Evolutionary conservation across 495 filamentous ascomycete genomes (phyloP).

Genomic region (Cercophora samala): DNA sequence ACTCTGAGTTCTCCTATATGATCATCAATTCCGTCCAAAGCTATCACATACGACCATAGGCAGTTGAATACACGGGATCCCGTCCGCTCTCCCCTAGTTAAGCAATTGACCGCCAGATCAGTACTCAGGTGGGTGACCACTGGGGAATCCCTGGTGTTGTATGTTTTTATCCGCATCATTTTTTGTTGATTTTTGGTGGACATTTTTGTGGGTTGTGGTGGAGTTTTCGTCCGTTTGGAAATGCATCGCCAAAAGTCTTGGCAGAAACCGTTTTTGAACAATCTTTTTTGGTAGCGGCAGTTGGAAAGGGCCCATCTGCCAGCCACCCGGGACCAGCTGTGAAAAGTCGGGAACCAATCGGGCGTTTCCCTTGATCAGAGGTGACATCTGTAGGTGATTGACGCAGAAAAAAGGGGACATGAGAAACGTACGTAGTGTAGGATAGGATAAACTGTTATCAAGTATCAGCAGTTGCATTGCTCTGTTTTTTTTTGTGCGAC

Average conservation of each 20-base stretch:
- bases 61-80: constrained; percentile 44
- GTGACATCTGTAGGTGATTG: background rate
- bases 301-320: background rate
- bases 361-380: background rate
- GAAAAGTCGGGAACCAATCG: constrained; percentile 4
- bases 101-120: constrained; percentile 26
- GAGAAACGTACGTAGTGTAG: background rate
- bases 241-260: background rate
- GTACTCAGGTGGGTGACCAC: constrained; percentile 12
- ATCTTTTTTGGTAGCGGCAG: background rate
- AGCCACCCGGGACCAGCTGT: background rate
- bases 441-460: background rate
- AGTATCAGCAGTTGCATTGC: background rate
- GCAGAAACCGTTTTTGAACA: background rate
- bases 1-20: no score
- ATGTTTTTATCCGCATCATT: background rate
- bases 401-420: constrained; percentile 7
- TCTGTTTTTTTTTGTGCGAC: background rate
- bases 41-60: constrained; percentile 20
- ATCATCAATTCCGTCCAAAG: no score
- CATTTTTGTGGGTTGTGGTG: background rate
- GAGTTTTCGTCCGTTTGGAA: background rate
- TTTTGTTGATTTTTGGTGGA: background rate
- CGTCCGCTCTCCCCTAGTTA: constrained; percentile 50
- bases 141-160: background rate